These are phyloP conservation scores for Acacia acuminata DNA, from an alignment of 306 rosid species.

Conservation along the genomic window DNA sequence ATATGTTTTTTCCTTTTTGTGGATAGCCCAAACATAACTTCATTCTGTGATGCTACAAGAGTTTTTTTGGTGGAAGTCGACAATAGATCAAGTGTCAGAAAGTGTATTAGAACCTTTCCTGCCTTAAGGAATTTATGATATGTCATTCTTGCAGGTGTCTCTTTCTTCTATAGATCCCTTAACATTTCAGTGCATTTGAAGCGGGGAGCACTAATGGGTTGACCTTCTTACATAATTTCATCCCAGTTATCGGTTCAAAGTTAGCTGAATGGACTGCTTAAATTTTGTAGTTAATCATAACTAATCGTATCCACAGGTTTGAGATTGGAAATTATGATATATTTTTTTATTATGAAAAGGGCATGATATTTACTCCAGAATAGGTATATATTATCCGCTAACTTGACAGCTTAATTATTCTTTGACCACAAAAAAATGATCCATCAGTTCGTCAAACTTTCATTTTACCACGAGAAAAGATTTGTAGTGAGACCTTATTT, in stretches of 20 bases:
- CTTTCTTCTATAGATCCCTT: conserved; percentile 89
- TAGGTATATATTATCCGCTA: conserved; percentile 49
- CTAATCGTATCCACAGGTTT: conserved; percentile 53
- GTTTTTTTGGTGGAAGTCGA: no score
- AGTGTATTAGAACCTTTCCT: conserved; percentile 8
- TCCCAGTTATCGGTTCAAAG: conserved; percentile 17
- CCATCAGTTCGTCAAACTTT: neutral
- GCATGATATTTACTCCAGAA: conserved; percentile 74
- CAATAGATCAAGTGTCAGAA: no score
- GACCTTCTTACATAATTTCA: conserved; percentile 31
- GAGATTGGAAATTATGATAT: conserved; percentile 97
- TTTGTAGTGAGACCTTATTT: neutral
- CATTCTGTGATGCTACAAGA: accelerated
- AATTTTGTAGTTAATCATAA: conserved; percentile 3
- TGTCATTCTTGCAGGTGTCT: conserved; percentile 64
- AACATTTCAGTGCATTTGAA: conserved; percentile 71
- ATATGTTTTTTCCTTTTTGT: no score
- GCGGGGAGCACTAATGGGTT: conserved; percentile 90
- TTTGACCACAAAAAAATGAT: no score
- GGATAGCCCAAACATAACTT: no score
- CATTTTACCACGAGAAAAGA: neutral
- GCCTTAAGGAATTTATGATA: conserved; percentile 11
- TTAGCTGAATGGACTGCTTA: neutral
- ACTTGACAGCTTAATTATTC: neutral
- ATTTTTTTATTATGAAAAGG: conserved; percentile 84